Conservation (phyloP, 2,329 filamentous ascomycete species). For the Xylariaceae sp. region DNA sequence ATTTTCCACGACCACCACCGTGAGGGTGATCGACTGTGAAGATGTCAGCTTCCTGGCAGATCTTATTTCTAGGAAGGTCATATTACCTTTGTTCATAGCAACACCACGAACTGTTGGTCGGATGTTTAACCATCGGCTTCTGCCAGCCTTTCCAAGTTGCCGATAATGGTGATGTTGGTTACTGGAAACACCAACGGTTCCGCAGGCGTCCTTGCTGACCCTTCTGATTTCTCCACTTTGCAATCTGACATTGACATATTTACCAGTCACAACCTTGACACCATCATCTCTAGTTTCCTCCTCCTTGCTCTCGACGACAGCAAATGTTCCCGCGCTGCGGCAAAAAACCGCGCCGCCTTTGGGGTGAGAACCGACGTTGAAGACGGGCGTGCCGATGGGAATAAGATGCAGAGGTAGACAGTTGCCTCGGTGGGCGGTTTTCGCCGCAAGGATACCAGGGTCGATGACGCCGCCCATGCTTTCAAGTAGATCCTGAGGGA, state of each 20-base stretch:
- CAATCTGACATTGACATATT: conserved; percentile 77
- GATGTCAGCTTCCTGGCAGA: conserved; percentile 4
- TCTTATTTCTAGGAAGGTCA: conserved; percentile 1
- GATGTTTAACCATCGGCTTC: conserved; percentile 90
- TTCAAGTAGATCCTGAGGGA: conserved; percentile 78
- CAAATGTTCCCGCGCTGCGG: conserved; percentile 89
- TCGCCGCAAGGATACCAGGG: conserved; percentile 91
- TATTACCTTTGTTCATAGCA: conserved; percentile 91
- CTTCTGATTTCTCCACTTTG: conserved; percentile 91
- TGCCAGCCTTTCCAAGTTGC: conserved; percentile 90
- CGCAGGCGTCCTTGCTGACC: conserved; percentile 88
- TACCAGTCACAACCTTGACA: conserved; percentile 60
- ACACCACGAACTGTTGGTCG: conserved; percentile 93
- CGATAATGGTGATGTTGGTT: conserved; percentile 88
- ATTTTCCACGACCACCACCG: conserved; percentile 98
- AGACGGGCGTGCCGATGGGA: conserved; percentile 87
- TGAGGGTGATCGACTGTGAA: conserved; percentile 82
- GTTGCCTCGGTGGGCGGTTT: conserved; percentile 91
- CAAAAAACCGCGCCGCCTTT: conserved; percentile 83
- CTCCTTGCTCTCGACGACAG: conserved; percentile 83
- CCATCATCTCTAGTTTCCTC: conserved; percentile 63
- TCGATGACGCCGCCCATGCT: conserved; percentile 92
- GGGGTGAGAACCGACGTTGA: conserved; percentile 76
- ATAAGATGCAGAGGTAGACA: conserved; percentile 95
- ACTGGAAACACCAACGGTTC: conserved; percentile 90